Percentiles rank a stretch among this genome's conserved stretches.
Evolutionary conservation across 75 land plant species (phyloP).

Genomic region (Pinus albicaulis): DNA sequence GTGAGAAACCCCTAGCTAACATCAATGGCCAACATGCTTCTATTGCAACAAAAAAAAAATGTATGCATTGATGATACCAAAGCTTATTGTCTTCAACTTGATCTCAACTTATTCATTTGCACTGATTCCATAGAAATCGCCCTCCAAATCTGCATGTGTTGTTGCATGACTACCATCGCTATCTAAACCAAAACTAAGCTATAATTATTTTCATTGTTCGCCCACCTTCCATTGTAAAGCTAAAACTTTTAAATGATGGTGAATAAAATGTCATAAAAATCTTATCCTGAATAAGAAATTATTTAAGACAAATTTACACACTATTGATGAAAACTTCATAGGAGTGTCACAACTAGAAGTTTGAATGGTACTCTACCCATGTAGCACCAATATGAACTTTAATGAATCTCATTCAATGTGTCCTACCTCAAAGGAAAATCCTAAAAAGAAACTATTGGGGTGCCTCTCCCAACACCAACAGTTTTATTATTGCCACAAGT

Average conservation of each 20-base stretch:
- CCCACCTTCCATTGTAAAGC: slow-evolving; percentile 73
- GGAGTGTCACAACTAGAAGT: slow-evolving; percentile 84
- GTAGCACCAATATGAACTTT: slow-evolving; percentile 87
- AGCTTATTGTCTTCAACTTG: too few relatives aligned
- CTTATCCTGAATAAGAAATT: slow-evolving; percentile 78
- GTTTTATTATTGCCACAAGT: too few relatives aligned
- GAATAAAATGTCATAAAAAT: slow-evolving; percentile 65
- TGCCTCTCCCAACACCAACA: too few relatives aligned
- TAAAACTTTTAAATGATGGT: slow-evolving; percentile 65
- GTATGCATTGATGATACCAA: too few relatives aligned
- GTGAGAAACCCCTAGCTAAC: too few relatives aligned
- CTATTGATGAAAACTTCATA: slow-evolving; percentile 72
- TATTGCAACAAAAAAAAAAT: too few relatives aligned
- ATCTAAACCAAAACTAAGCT: slow-evolving; percentile 98
- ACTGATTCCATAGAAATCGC: too few relatives aligned
- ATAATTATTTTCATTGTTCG: slow-evolving; percentile 81
- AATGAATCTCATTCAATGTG: slow-evolving; percentile 84
- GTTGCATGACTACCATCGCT: slow-evolving; percentile 81
- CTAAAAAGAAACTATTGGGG: too few relatives aligned
- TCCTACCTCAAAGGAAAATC: slow-evolving; percentile 27
- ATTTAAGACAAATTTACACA: slow-evolving; percentile 71
- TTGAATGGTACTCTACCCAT: slow-evolving; percentile 85
- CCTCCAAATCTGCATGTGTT: too few relatives aligned
- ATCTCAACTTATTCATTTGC: too few relatives aligned
- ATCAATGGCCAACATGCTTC: too few relatives aligned